Evolutionary conservation across 1,139 yeast species (phyloP).

Genomic region (Protomyces arabidopsidicola): DNA sequence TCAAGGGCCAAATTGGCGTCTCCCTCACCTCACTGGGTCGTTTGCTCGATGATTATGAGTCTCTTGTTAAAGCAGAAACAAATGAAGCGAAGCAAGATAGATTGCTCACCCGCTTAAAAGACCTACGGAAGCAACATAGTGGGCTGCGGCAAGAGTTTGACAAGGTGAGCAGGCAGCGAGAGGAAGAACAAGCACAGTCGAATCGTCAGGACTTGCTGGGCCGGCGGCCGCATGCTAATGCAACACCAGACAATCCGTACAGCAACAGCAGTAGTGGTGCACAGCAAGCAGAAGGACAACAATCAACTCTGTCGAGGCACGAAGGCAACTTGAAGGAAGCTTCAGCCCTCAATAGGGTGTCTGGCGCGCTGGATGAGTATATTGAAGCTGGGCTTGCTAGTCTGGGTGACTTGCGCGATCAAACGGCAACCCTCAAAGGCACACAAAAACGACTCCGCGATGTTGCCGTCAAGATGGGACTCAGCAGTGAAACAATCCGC

Average conservation of each 20-base stretch:
- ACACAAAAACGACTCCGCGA: conserved; percentile 64
- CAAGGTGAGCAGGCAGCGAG: not conserved
- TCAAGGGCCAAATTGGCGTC: conserved; percentile 12
- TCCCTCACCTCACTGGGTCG: conserved; percentile 5
- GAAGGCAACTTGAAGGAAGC: conserved; percentile 35
- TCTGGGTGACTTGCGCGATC: conserved; percentile 79
- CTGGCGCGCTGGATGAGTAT: conserved; percentile 80
- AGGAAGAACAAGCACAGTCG: conserved; percentile 5
- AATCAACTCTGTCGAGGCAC: conserved; percentile 7
- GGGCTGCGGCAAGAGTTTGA: conserved; percentile 10
- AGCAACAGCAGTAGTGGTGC: not conserved
- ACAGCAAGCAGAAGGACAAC: not conserved
- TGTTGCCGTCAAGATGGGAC: conserved; percentile 75
- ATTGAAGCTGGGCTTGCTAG: conserved; percentile 85
- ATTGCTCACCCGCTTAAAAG: not conserved
- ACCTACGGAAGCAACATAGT: conserved; percentile 3
- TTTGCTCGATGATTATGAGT: conserved; percentile 8
- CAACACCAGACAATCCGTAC: conserved; percentile 25
- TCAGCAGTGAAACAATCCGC: conserved; percentile 78
- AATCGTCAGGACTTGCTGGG: conserved; percentile 22
- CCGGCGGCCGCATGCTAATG: conserved; percentile 19
- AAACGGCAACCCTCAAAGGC: conserved; percentile 63
- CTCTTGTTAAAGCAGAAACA: conserved; percentile 10
- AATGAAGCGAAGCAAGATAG: conserved; percentile 11
- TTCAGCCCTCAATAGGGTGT: conserved; percentile 62